phyloP scores from a whole-genome alignment of 2,329 filamentous ascomycete species.

The Malbranchea zuffiana region DNA sequence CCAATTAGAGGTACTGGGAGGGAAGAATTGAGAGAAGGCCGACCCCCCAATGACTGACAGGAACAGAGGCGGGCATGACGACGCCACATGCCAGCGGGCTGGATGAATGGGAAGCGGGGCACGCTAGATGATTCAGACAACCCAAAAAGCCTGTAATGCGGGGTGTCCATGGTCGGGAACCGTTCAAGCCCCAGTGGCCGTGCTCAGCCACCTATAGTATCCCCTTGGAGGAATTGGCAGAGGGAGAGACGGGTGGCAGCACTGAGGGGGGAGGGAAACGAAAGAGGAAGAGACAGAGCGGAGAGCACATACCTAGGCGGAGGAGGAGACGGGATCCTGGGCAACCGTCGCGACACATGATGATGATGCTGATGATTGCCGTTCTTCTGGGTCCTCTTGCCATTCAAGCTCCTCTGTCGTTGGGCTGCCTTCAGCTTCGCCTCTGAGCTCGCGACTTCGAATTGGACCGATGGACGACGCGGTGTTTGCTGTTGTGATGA shows the following conservation, averaged over 20 bases:
- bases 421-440: conserved; percentile 22
- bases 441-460: conserved; percentile 24
- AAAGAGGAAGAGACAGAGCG: background rate
- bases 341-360: conserved; percentile 18
- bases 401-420: conserved; percentile 19
- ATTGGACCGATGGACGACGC: conserved; percentile 31
- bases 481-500: conserved; percentile 13
- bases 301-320: conserved; percentile 29
- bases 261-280: background rate
- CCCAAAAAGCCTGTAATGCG: conserved; percentile 6
- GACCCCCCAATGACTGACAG: background rate
- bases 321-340: conserved; percentile 28
- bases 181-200: background rate
- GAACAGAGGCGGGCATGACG: background rate
- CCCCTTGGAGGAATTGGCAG: background rate
- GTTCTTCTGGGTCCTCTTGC: too few relatives aligned
- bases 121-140: conserved; percentile 5
- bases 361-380: too few relatives aligned
- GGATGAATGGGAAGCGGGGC: conserved; percentile 10
- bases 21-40: background rate
- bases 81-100: background rate
- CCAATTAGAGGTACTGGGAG: conserved; percentile 1
- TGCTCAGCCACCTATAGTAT: background rate
- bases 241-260: background rate
- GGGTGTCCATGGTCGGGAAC: conserved; percentile 1